These are phyloP conservation scores for Citrus australasica DNA, from an alignment of 345 rosid genomes.

Conservation along the genomic window DNA sequence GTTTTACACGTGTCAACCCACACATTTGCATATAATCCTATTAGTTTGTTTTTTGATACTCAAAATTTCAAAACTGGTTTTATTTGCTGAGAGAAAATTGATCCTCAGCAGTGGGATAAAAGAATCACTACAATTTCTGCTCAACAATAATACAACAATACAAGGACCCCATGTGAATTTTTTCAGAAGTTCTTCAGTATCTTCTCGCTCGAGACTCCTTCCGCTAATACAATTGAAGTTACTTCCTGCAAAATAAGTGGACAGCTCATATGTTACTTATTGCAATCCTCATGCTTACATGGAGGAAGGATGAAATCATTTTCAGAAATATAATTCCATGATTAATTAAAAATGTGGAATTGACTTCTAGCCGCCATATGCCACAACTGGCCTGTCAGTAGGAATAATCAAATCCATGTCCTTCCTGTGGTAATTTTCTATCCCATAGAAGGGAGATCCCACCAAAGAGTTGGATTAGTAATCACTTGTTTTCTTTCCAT, in stretches of 20 bases:
- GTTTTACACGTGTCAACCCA: neutral
- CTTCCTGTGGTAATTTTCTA: neutral
- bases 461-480: neutral
- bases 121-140: constrained; percentile 24
- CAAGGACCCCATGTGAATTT: neutral
- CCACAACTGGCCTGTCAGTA: neutral
- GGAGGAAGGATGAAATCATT: neutral
- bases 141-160: constrained; percentile 31
- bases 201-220: constrained; percentile 68
- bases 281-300: neutral
- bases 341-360: neutral
- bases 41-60: neutral
- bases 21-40: neutral
- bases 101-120: constrained; percentile 22
- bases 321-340: neutral
- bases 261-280: neutral
- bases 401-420: neutral
- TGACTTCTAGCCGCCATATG: neutral
- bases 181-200: constrained; percentile 85
- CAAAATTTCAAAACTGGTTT: constrained; percentile 25
- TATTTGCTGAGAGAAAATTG: constrained; percentile 28
- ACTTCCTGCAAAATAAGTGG: constrained; percentile 62
- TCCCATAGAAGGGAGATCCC: neutral
- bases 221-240: constrained; percentile 67
- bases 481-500: neutral